Percentiles rank a stretch among this genome's conserved stretches.
Conservation (phyloP, 2,329 filamentous ascomycete genomes). For the Mycocentrospora acerina region DNA sequence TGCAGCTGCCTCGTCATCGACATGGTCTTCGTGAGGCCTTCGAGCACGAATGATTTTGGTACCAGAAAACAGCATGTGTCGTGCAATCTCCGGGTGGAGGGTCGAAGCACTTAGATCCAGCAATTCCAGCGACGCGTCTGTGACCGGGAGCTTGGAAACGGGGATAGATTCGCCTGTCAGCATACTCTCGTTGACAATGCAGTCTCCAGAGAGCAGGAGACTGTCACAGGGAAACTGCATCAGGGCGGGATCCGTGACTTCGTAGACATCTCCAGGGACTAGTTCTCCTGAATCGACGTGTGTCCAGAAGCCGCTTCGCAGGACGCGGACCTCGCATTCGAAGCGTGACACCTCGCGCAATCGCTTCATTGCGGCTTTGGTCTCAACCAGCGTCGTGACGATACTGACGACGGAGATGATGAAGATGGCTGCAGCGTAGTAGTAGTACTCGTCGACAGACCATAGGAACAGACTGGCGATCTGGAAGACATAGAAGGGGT, state of each 20-base stretch:
- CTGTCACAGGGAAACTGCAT: conserved; percentile 90
- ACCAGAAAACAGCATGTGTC: conserved; percentile 89
- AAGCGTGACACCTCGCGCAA: conserved; percentile 90
- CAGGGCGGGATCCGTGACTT: conserved; percentile 90
- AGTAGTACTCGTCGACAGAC: conserved; percentile 96
- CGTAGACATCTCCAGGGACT: conserved; percentile 94
- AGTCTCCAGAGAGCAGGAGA: conserved; percentile 86
- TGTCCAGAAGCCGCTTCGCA: conserved; percentile 94
- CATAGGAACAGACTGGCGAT: conserved; percentile 90
- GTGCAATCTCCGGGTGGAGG: conserved; percentile 78
- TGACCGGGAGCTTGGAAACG: conserved; percentile 86
- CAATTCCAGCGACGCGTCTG: conserved; percentile 72
- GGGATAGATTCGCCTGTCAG: conserved; percentile 95
- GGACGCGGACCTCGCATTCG: conserved; percentile 90
- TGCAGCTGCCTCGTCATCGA: conserved; percentile 86
- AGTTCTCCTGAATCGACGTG: conserved; percentile 83
- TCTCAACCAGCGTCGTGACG: conserved; percentile 84
- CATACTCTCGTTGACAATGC: conserved; percentile 99
- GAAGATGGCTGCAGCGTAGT: conserved; percentile 95
- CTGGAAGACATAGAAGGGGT: conserved; percentile 98
- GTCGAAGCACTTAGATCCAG: conserved; percentile 80
- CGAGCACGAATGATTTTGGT: conserved; percentile 93
- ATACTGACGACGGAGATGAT: conserved; percentile 93
- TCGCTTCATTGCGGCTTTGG: conserved; percentile 85
- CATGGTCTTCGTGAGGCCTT: conserved; percentile 80